Evolutionary conservation across 1,284 basidiomycete species (phyloP).

Genomic region (Trametes versicolor): DNA sequence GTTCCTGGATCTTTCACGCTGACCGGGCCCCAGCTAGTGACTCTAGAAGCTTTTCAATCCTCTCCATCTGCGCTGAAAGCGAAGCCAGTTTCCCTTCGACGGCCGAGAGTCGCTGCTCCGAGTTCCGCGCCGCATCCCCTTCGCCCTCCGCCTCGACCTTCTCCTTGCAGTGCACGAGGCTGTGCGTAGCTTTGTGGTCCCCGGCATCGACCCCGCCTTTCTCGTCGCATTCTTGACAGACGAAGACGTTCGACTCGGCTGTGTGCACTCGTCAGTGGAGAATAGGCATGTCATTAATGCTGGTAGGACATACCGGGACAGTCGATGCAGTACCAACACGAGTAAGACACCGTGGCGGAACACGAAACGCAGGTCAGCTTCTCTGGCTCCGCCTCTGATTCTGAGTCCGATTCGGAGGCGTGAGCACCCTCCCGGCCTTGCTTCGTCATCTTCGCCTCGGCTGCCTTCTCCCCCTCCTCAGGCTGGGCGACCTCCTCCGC

Average conservation of each 20-base stretch:
- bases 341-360: conserved; percentile 22
- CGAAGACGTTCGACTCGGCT: conserved; percentile 26
- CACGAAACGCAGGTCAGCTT: conserved; percentile 30
- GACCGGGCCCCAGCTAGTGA: conserved; percentile 9
- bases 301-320: conserved; percentile 30
- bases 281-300: too few relatives aligned
- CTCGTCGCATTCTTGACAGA: conserved; percentile 35
- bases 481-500: neutral
- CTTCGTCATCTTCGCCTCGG: conserved; percentile 1
- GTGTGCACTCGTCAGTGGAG: neutral
- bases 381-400: conserved; percentile 1
- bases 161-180: conserved; percentile 37
- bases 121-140: neutral
- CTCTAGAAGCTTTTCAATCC: conserved; percentile 24
- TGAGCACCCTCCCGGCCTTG: neutral
- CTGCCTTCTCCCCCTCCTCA: neutral
- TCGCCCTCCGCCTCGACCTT: conserved; percentile 7
- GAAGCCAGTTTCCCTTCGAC: conserved; percentile 36
- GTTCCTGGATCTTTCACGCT: neutral
- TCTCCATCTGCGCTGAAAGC: conserved; percentile 30
- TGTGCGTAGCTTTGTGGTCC: conserved; percentile 30
- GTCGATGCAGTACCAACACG: conserved; percentile 44
- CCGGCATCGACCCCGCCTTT: conserved; percentile 21
- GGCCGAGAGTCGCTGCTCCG: conserved; percentile 32
- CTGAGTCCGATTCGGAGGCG: conserved; percentile 10